These are phyloP conservation scores for Fusarium multiceps DNA, from an alignment of 2,329 filamentous ascomycete genomes.

Conservation along the genomic window DNA sequence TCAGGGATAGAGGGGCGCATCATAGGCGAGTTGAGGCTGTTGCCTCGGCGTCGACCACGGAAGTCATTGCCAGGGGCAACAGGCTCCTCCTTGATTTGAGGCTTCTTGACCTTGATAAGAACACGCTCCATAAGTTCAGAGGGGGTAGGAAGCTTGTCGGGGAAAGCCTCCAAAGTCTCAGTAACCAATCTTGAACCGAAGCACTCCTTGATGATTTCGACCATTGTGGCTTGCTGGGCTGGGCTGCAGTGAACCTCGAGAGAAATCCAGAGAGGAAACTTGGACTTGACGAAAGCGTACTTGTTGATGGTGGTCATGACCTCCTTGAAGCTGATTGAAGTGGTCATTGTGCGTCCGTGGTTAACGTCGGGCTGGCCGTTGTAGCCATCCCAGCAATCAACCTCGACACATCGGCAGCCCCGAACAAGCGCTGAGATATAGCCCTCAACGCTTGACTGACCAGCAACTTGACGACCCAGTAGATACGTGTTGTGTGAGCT, in stretches of 20 bases:
- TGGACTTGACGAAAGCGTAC: slow-evolving; percentile 90
- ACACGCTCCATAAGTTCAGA: slow-evolving; percentile 86
- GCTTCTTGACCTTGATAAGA: slow-evolving; percentile 93
- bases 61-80: slow-evolving; percentile 46
- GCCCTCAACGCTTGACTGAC: slow-evolving; percentile 91
- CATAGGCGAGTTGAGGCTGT: slow-evolving; percentile 77
- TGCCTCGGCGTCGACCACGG: slow-evolving; percentile 65
- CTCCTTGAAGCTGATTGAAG: slow-evolving; percentile 87
- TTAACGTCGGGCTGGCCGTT: slow-evolving; percentile 90
- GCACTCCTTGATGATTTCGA: slow-evolving; percentile 84
- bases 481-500: slow-evolving; percentile 99
- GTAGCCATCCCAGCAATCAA: slow-evolving; percentile 96
- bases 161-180: slow-evolving; percentile 76
- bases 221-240: slow-evolving; percentile 87
- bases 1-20: slow-evolving; percentile 72
- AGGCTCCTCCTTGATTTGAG: slow-evolving; percentile 60
- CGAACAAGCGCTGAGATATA: slow-evolving; percentile 90
- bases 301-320: slow-evolving; percentile 94
- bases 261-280: slow-evolving; percentile 91
- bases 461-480: slow-evolving; percentile 87
- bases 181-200: slow-evolving; percentile 85
- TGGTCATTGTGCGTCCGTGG: slow-evolving; percentile 90
- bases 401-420: slow-evolving; percentile 94
- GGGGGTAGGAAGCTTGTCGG: slow-evolving; percentile 80
- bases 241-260: slow-evolving; percentile 93